Base-by-base conservation (phyloP, 2,329 filamentous ascomycete genomes). In the Nigrospora osmanthi region DNA sequence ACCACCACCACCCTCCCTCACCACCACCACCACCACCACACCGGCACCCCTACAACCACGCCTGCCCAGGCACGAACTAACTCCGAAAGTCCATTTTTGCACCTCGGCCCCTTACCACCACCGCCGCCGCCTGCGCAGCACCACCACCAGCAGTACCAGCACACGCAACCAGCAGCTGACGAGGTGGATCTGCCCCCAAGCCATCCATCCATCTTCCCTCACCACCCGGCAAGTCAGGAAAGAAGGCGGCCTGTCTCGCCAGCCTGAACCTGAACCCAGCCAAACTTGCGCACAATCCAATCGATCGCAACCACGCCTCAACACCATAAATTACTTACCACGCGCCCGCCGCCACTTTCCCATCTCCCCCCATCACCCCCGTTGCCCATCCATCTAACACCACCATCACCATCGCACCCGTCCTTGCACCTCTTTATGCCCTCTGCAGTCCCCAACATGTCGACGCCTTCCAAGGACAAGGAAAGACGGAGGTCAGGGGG, bases 401-500 rank as follows among this genome's bases (percentile, higher is more conserved):
- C 35, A 42, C 32, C 47, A 45, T 38, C 51, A 44, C 36, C 45
- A 39, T 42, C 40, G 40, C 32, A 42, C 28, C 35, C 19, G 38
- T 17, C 41, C n/a, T 19, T 35, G 15, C 43, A 42, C 45, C 12
- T 47, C 49, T 53, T 45, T 36, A 70, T 70, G 67, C 55, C 66
- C 42, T 55, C 64, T 35, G 51, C 58, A 17, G 57, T 23, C 34
- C 5, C 52, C 55, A 68, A 68, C 57, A 54, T 55, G 17, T 58
- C 60, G 34, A 51, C 59, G 47, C 52, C 61, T 47, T 52, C 56
- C 50, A 71, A 69, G 57, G 68, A 71, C 51, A 71, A 70, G 56
- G 68, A 71, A 49, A 65, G 68, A 32, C 67, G 68, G 51, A 72
- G 69, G 63, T 69, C 68, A 31, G 54, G 59, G 6, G 58, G 57